Evolutionary conservation across 768 basidiomycete species (phyloP), one percentile per base, ranked within the genome.

Genomic region (Tephrocybe sp.): DNA sequence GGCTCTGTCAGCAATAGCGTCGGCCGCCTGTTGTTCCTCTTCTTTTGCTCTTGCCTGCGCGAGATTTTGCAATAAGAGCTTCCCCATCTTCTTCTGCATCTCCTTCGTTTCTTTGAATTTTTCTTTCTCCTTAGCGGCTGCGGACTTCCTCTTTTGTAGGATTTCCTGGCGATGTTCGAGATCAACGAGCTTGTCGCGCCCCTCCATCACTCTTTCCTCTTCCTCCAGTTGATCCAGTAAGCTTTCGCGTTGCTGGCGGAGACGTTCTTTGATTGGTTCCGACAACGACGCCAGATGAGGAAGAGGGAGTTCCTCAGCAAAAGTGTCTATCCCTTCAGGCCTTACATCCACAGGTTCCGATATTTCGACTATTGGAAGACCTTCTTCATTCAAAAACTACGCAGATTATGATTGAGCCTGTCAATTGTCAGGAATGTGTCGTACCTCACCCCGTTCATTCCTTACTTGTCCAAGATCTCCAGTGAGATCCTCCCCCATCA

Each of bases 41-140:
- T 68, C 74, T 30, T 66, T 58, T 47, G 71, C 70, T 44, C 65
- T 70, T 15, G 70, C 64, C 38, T 74, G 64, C 5, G 72, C 64
- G 47, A 78, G 61, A 48, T 75, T 75, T 39, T 65, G 64, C 33
- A 90, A 50, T 31, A 91, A 70, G 0, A 86, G 81, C 56, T 75
- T 81, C 2, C 87, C 88, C 86, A 91, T 88, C 68, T 81, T 87
- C 71, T 81, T 86, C 63, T 88, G 86, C 62, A 88, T 67, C 50
- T 84, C 75, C 49, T 69, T 73, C 1, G 71, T 69, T 18, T 67
- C 68, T 52, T 71, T 69, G 23, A 70, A 45, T 43, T 64, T 68
- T 42, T 66, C 71, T 45, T 68, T 66, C 52, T 75, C 74, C 29
- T 60, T 64, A 42, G 59, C 61, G 13, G 73, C 74, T 4, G 74